A percentile compares a stretch with the other conserved stretches of the same genome.
Conservation (phyloP, 2,329 filamentous ascomycete genomes). For the Chaetomiaceae sp. region DNA sequence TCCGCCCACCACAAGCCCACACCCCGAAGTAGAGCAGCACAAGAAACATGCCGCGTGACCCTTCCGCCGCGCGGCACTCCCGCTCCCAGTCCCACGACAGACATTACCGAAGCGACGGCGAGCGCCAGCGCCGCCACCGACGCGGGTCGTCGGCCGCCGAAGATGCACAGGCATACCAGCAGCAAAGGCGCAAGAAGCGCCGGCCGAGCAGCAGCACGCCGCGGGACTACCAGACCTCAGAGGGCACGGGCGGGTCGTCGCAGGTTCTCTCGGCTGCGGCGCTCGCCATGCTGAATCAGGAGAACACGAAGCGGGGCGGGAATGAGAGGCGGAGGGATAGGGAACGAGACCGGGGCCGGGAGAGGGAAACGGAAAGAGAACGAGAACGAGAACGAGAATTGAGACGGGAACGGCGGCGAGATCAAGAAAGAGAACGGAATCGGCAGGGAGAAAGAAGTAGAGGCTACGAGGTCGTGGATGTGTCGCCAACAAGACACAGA, state of each 20-base stretch:
- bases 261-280: slow-evolving; percentile 15
- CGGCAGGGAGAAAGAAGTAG: slow-evolving; percentile 13
- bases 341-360: slow-evolving; percentile 7
- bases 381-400: slow-evolving; percentile 8
- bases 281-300: slow-evolving; percentile 15
- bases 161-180: neutral
- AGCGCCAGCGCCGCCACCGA: slow-evolving; percentile 9
- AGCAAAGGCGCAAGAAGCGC: slow-evolving; percentile 9
- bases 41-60: slow-evolving; percentile 17
- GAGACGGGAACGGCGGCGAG: slow-evolving; percentile 11
- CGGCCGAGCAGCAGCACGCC: neutral
- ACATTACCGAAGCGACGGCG: neutral
- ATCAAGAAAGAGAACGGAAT: slow-evolving; percentile 12
- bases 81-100: slow-evolving; percentile 6
- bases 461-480: slow-evolving; percentile 12
- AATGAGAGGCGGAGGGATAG: slow-evolving; percentile 1
- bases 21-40: neutral
- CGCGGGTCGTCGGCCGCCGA: slow-evolving; percentile 9
- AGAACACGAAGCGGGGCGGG: slow-evolving; percentile 7
- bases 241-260: neutral
- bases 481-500: slow-evolving; percentile 4
- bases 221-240: neutral
- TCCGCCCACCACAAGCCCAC: neutral
- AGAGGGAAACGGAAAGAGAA: slow-evolving; percentile 9
- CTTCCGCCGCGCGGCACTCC: slow-evolving; percentile 9